Evolutionary conservation across 2,329 filamentous ascomycete species (phyloP).

Genomic region (Sporothrix pallida): DNA sequence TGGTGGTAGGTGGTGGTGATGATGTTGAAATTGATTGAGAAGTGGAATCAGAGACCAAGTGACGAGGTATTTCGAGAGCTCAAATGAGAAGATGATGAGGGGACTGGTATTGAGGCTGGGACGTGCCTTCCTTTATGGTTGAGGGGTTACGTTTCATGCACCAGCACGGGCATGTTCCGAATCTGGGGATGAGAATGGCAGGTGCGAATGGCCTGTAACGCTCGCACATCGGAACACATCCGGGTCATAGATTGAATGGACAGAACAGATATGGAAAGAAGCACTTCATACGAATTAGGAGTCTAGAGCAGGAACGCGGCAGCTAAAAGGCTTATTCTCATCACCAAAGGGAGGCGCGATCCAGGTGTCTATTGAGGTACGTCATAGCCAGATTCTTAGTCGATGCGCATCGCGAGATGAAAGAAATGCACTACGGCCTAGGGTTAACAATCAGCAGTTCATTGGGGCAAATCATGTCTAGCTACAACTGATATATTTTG

Average conservation of each 20-base stretch:
- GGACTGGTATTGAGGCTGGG: background rate
- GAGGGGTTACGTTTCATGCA: conserved; percentile 30
- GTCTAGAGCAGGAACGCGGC: background rate
- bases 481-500: too few species aligned
- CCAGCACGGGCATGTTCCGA: conserved; percentile 13
- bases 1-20: background rate
- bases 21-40: background rate
- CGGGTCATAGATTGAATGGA: too few species aligned
- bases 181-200: conserved; percentile 11
- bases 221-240: background rate
- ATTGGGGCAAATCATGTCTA: too few species aligned
- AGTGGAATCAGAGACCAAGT: background rate
- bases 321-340: too few species aligned
- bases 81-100: conserved; percentile 8
- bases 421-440: too few species aligned
- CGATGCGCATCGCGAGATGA: background rate
- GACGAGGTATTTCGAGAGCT: background rate
- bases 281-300: background rate
- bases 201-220: background rate
- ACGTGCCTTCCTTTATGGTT: background rate
- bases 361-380: background rate
- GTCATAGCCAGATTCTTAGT: background rate
- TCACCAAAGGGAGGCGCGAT: conserved; percentile 2
- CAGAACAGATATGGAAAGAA: background rate
- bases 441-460: too few species aligned